Evolutionary conservation across 352 stramenopile genomes (phyloP).

Genomic region (Aphanomyces euteiches): DNA sequence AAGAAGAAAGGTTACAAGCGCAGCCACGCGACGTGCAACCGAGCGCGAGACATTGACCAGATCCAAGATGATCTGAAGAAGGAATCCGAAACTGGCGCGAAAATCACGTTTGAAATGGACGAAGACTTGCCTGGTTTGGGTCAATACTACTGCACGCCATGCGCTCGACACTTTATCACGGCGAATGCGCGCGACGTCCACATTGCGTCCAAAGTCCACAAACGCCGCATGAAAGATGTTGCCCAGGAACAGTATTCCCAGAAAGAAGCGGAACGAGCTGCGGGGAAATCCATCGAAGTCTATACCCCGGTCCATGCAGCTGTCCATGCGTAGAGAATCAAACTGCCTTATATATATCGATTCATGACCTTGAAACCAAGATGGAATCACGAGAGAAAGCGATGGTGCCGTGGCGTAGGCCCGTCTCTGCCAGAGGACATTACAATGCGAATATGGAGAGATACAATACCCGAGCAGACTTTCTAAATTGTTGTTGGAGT

Average conservation of each 20-base stretch:
- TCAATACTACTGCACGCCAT: slow-evolving; percentile 86
- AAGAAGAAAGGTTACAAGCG: slow-evolving; percentile 89
- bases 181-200: slow-evolving; percentile 72
- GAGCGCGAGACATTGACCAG: slow-evolving; percentile 77
- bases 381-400: too few species aligned
- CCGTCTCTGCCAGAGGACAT: too few species aligned
- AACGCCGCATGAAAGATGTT: slow-evolving; percentile 85
- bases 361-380: too few species aligned
- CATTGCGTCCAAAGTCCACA: slow-evolving; percentile 82
- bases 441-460: too few species aligned
- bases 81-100: slow-evolving; percentile 57
- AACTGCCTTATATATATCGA: too few species aligned
- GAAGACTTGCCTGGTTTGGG: slow-evolving; percentile 81
- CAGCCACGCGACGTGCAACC: slow-evolving; percentile 74
- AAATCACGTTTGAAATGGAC: slow-evolving; percentile 68
- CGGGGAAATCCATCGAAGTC: slow-evolving; percentile 66
- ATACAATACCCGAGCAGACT: too few species aligned
- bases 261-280: slow-evolving; percentile 69
- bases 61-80: slow-evolving; percentile 79
- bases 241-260: slow-evolving; percentile 87
- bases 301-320: slow-evolving; percentile 55
- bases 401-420: too few species aligned
- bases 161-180: slow-evolving; percentile 82
- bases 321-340: background rate
- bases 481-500: too few species aligned